phyloP scores from a whole-genome alignment of 495 filamentous ascomycete genomes.

The Acidiella bohemica region DNA sequence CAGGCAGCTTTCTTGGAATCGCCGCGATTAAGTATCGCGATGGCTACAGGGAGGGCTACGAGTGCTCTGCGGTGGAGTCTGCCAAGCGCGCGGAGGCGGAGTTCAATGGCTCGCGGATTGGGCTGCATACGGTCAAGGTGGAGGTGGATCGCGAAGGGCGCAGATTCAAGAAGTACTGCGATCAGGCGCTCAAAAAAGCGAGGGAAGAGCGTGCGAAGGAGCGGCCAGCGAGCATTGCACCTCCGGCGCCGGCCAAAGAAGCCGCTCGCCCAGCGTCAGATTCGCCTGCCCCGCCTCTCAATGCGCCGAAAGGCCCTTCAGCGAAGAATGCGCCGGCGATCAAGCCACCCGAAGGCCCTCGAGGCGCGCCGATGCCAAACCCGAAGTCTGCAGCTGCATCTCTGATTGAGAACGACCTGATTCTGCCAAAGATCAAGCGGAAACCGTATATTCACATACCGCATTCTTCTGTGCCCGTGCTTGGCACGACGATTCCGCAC shows the following conservation, averaged over 20 bases:
- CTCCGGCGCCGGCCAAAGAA: conserved; percentile 7
- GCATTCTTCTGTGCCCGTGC: conserved; percentile 74
- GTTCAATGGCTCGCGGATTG: conserved; percentile 57
- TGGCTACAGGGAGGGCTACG: conserved; percentile 23
- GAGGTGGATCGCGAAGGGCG: conserved; percentile 79
- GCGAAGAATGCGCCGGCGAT: conserved; percentile 37
- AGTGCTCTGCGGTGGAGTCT: conserved; percentile 46
- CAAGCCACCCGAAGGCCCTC: conserved; percentile 37
- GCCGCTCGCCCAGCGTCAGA: conserved; percentile 4
- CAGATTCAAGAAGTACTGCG: conserved; percentile 60
- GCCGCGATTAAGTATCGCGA: conserved; percentile 84
- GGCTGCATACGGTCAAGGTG: conserved; percentile 57
- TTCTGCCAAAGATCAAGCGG: conserved; percentile 54
- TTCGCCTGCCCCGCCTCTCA: conserved; percentile 20
- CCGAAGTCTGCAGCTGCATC: conserved; percentile 36
- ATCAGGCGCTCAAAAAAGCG: conserved; percentile 51
- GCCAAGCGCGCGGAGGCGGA: conserved; percentile 63
- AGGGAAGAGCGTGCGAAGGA: conserved; percentile 36
- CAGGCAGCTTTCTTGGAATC: conserved; percentile 83
- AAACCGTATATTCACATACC: conserved; percentile 91
- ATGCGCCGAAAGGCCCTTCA: conserved; percentile 57
- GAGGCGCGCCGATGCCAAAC: conserved; percentile 26
- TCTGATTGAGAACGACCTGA: conserved; percentile 45
- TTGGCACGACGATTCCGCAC: conserved; percentile 67
- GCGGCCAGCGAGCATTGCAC: conserved; percentile 4